These are phyloP conservation scores for Aplosporella prunicola DNA, from an alignment of 2,329 filamentous ascomycete genomes.

Conservation along the genomic window DNA sequence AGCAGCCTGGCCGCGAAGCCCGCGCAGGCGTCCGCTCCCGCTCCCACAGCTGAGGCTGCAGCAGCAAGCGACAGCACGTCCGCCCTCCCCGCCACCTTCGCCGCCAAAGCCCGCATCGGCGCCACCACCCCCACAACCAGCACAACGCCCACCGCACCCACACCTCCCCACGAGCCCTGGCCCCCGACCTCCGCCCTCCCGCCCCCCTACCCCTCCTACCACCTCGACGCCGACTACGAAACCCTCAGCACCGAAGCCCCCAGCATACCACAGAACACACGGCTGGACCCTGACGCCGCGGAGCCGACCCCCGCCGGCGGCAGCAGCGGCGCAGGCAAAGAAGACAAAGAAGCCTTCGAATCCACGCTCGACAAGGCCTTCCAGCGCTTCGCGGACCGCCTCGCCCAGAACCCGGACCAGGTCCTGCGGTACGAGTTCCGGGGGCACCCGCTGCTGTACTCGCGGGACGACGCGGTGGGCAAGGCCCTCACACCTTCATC, in stretches of 20 bases:
- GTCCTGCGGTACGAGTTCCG: slow-evolving; percentile 42
- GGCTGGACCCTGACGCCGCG: slow-evolving; percentile 30
- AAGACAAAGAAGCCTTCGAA: slow-evolving; percentile 41
- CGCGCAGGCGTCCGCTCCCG: slow-evolving; percentile 25
- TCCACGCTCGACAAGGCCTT: slow-evolving; percentile 40
- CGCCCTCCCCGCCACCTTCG: slow-evolving; percentile 66
- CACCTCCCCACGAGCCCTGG: slow-evolving; percentile 34
- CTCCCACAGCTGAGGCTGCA: slow-evolving; percentile 6
- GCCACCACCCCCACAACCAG: slow-evolving; percentile 23
- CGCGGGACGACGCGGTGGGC: slow-evolving; percentile 64
- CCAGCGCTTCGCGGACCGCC: slow-evolving; percentile 42
- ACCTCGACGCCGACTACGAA: slow-evolving; percentile 86
- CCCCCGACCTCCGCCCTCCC: slow-evolving; percentile 43
- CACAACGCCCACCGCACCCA: slow-evolving; percentile 29
- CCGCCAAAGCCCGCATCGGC: slow-evolving; percentile 55
- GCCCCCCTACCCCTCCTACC: slow-evolving; percentile 62
- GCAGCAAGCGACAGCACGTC: slow-evolving; percentile 17
- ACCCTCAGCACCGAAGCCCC: slow-evolving; percentile 56
- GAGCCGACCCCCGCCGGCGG: slow-evolving; percentile 17
- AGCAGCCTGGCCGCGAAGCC: slow-evolving; percentile 32
- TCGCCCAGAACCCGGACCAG: slow-evolving; percentile 43
- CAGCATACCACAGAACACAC: slow-evolving; percentile 39
- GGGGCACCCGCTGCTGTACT: slow-evolving; percentile 60
- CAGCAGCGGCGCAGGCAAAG: slow-evolving; percentile 26
- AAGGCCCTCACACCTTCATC: no score